Evolutionary conservation across 768 basidiomycete genomes (phyloP).

Genomic region (Cytidiella melzeri): DNA sequence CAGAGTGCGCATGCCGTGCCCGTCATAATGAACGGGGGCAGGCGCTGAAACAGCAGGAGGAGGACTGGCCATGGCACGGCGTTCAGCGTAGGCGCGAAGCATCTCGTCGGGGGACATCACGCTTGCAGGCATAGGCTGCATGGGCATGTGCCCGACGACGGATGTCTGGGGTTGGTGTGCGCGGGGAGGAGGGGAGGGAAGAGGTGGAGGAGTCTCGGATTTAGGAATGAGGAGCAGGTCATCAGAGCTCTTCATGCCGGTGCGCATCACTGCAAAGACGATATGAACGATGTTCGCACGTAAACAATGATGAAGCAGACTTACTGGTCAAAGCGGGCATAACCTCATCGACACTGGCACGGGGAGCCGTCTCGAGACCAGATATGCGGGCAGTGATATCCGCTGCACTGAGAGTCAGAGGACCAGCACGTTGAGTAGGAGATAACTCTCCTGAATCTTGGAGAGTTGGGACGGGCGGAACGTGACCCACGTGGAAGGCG

Average conservation of each 20-base stretch:
- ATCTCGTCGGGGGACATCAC: constrained; percentile 66
- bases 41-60: constrained; percentile 22
- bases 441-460: constrained; percentile 31
- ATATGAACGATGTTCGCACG: background rate
- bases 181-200: constrained; percentile 31
- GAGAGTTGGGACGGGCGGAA: constrained; percentile 37
- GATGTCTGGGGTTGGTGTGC: constrained; percentile 24
- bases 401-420: constrained; percentile 44
- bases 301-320: constrained; percentile 21
- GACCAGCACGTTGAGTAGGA: constrained; percentile 38
- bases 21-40: constrained; percentile 20
- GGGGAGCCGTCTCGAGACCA: constrained; percentile 27
- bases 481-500: constrained; percentile 33
- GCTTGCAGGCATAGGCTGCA: constrained; percentile 36
- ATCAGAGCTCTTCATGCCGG: constrained; percentile 41
- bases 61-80: constrained; percentile 31
- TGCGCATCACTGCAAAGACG: constrained; percentile 61
- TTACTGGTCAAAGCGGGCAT: constrained; percentile 64
- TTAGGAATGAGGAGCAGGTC: constrained; percentile 34
- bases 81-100: constrained; percentile 65
- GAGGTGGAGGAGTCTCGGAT: constrained; percentile 13
- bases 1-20: constrained; percentile 27
- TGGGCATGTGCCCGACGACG: constrained; percentile 30
- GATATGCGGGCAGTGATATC: constrained; percentile 54
- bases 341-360: constrained; percentile 47